Evolutionary conservation across 352 stramenopile species (phyloP).

Genomic region (Phytophthora agathidicida): DNA sequence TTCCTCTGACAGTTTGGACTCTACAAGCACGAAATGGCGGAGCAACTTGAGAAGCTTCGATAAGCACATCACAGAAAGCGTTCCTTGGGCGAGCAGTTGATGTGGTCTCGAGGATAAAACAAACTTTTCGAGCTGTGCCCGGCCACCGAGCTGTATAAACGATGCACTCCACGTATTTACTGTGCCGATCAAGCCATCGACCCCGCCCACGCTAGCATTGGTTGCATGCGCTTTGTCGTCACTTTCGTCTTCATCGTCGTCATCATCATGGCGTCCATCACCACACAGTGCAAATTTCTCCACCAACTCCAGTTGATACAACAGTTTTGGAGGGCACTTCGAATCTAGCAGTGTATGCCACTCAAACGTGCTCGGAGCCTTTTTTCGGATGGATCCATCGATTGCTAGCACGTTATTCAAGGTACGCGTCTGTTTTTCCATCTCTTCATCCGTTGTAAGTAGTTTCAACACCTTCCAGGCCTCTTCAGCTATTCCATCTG

Average conservation of each 20-base stretch:
- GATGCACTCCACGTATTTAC: conserved; percentile 67
- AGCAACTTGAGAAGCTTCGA: conserved; percentile 76
- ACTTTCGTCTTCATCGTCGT: conserved; percentile 27
- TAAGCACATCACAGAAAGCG: conserved; percentile 67
- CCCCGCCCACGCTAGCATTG: conserved; percentile 1
- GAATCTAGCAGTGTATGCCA: conserved; percentile 70
- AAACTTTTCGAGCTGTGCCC: conserved; percentile 57
- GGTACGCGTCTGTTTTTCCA: conserved; percentile 77
- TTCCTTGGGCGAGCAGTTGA: conserved; percentile 46
- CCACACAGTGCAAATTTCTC: conserved; percentile 64
- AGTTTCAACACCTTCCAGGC: conserved; percentile 82
- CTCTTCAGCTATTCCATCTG: conserved; percentile 64
- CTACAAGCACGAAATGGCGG: conserved; percentile 69
- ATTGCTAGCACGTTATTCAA: conserved; percentile 70
- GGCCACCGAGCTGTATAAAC: conserved; percentile 71
- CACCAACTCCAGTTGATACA: conserved; percentile 74
- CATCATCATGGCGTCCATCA: conserved; percentile 27
- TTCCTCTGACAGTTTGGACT: conserved; percentile 41
- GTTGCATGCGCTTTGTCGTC: not conserved
- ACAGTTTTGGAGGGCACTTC: conserved; percentile 57
- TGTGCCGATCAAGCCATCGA: conserved; percentile 41
- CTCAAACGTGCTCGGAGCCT: conserved; percentile 43
- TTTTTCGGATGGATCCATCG: conserved; percentile 65
- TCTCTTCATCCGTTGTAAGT: conserved; percentile 58
- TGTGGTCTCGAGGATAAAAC: conserved; percentile 45